Conservation (phyloP, 768 basidiomycete genomes). For the Russula sp. region DNA sequence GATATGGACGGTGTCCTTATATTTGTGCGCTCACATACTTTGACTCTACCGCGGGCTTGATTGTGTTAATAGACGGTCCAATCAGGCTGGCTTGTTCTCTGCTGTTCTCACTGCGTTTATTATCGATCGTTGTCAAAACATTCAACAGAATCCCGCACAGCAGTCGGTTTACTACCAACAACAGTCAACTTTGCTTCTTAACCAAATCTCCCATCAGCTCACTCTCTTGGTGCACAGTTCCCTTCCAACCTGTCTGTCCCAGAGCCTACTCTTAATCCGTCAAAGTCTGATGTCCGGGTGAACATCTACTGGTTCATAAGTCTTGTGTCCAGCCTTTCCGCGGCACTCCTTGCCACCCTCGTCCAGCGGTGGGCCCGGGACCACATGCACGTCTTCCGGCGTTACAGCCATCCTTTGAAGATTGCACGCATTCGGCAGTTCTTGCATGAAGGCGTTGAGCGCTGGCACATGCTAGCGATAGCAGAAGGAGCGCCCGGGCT, state of each 20-base stretch:
- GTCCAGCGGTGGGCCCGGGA: constrained; percentile 50
- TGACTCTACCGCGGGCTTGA: not conserved
- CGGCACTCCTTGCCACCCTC: constrained; percentile 46
- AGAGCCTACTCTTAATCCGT: constrained; percentile 24
- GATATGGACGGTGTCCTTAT: constrained; percentile 11
- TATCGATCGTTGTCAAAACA: constrained; percentile 18
- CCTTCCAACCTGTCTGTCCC: not conserved
- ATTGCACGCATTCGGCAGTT: constrained; percentile 46
- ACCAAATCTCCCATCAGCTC: constrained; percentile 23
- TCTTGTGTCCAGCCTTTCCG: constrained; percentile 41
- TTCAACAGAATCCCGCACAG: constrained; percentile 19
- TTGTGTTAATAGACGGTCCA: not conserved
- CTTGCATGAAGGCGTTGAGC: constrained; percentile 38
- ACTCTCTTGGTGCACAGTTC: constrained; percentile 7
- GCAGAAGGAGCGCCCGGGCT: constrained; percentile 47
- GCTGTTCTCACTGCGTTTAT: constrained; percentile 24
- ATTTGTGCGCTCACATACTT: constrained; percentile 9
- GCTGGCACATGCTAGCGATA: constrained; percentile 43
- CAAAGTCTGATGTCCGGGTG: constrained; percentile 39
- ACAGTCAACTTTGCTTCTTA: constrained; percentile 18
- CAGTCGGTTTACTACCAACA: constrained; percentile 4
- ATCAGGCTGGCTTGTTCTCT: constrained; percentile 27
- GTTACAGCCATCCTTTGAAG: constrained; percentile 34
- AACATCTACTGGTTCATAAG: constrained; percentile 45
- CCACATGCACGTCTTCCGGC: constrained; percentile 36